Conservation (phyloP, 176 grass and related monocot genomes). For the Alloteropsis semialata region DNA sequence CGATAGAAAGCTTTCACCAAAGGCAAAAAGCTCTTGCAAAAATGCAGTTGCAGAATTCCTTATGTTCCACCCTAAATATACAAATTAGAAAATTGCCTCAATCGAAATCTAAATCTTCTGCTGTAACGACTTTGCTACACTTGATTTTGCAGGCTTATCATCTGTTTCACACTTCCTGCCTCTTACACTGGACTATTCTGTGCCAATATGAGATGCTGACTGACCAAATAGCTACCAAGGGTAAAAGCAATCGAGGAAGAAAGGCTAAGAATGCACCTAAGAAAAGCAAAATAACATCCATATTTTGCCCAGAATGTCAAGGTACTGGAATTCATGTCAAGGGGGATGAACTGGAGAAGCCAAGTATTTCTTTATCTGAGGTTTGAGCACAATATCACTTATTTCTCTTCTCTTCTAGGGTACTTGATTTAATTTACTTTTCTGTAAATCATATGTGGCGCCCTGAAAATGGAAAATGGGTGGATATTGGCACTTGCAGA, state of each 20-base stretch:
- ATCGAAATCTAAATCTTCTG: neutral
- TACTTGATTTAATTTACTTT: neutral
- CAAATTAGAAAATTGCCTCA: neutral
- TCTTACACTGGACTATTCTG: constrained; percentile 89
- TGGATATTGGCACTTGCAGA: constrained; percentile 45
- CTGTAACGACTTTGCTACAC: neutral
- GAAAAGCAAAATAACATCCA: constrained; percentile 62
- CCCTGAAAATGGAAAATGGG: neutral
- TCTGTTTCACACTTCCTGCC: constrained; percentile 86
- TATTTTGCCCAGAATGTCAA: constrained; percentile 91
- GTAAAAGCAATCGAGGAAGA: constrained; percentile 75
- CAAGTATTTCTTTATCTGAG: constrained; percentile 82
- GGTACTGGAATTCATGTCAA: constrained; percentile 74
- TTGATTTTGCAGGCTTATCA: constrained; percentile 38
- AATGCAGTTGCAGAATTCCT: neutral
- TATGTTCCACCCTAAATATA: neutral
- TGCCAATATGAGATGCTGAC: constrained; percentile 76
- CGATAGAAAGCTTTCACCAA: neutral
- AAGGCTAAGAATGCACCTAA: constrained; percentile 66
- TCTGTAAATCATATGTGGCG: neutral
- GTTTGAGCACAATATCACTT: constrained; percentile 30
- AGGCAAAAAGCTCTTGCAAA: neutral
- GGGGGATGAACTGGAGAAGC: constrained; percentile 86
- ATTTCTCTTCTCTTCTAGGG: neutral
- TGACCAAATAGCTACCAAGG: constrained; percentile 51